Evolutionary conservation across 2,329 filamentous ascomycete genomes (phyloP), one percentile per base, ranked within the genome.

Genomic region (Aspergillus transmontanensis): DNA sequence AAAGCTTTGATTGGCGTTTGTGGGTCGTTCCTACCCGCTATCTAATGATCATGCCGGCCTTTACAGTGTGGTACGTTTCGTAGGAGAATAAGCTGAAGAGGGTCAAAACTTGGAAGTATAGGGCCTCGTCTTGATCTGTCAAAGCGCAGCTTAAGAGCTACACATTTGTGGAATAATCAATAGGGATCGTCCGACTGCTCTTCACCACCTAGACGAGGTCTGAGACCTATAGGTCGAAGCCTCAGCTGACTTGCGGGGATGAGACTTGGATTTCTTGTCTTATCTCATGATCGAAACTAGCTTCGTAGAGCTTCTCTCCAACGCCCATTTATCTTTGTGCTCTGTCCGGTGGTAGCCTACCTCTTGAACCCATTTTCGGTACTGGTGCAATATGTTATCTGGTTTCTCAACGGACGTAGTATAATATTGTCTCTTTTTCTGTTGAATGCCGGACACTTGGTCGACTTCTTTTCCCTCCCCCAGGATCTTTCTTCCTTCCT

Each of bases 391-490:
- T 46, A 66, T 68, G 64, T 69, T 64, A 61, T 32, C 62, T 60
- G 45, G 48, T 19, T 34, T 46, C 58, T 56, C 46, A 36, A 39
- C 50, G 26, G 32, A 34, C 51, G 56, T 61, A 60, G 45, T 46
- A 45, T 63, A 32, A 30, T 61, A 32, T 57, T 63, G 57, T 60
- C 46, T 58, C 28, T 64, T 50, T 39, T 64, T 69, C 21, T 50
- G 59, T 58, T 34, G 57, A 66, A 65, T 66, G 66, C 68, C 57
- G 66, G 66, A 46, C 69, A 64, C 64, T 64, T 59, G 58, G 51
- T 61, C 43, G 39, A 34, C 57, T 14, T 16, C 48, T 32, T 32
- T 32, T 12, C 12, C 23, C 9, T 1, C 28, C 30, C 48, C n/a
- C 21, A 10, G 30, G n/a, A n/a, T 10, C 16, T 51, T 32, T n/a